A percentile compares a stretch with the other conserved stretches of the same genome.
Conservation (phyloP, 106 monocot genomes). For the Apostasia ramifera region DNA sequence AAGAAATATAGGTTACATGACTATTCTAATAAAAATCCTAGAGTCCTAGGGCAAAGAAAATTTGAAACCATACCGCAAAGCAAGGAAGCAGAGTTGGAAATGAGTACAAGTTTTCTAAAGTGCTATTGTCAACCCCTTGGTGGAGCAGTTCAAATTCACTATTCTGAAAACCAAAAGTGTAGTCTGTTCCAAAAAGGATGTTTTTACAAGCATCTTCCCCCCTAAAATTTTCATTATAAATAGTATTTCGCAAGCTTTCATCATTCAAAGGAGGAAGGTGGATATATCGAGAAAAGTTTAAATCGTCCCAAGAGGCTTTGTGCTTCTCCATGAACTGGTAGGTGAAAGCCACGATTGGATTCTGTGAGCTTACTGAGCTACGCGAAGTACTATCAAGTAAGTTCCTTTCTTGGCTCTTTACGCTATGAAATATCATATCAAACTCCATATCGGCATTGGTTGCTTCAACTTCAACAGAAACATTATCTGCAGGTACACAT, state of each 20-base stretch:
- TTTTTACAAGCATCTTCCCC: conserved; percentile 1
- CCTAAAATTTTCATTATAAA: conserved; percentile 39
- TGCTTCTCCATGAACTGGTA: conserved; percentile 41
- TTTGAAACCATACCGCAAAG: conserved; percentile 34
- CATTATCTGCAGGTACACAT: neutral
- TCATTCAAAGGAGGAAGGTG: conserved; percentile 81
- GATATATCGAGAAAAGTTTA: conserved; percentile 67
- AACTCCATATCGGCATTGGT: too few species aligned
- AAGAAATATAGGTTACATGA: neutral
- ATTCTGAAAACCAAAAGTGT: conserved; percentile 56
- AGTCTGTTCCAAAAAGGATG: conserved; percentile 43
- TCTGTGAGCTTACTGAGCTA: conserved; percentile 29
- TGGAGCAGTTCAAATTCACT: conserved; percentile 20
- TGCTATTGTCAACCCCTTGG: conserved; percentile 22
- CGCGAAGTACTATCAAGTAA: neutral
- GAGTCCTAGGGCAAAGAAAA: neutral
- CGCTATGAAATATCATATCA: neutral
- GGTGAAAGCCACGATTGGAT: conserved; percentile 57
- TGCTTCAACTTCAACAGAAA: neutral
- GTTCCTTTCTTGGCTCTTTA: neutral
- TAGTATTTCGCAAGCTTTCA: conserved; percentile 47
- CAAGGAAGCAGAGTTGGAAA: conserved; percentile 92
- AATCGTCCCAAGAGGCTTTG: conserved; percentile 32
- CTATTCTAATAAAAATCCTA: neutral
- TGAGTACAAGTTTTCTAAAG: conserved; percentile 46